Conservation (phyloP, 352 stramenopile species). For the Phytopythium cucurbitacearum region DNA sequence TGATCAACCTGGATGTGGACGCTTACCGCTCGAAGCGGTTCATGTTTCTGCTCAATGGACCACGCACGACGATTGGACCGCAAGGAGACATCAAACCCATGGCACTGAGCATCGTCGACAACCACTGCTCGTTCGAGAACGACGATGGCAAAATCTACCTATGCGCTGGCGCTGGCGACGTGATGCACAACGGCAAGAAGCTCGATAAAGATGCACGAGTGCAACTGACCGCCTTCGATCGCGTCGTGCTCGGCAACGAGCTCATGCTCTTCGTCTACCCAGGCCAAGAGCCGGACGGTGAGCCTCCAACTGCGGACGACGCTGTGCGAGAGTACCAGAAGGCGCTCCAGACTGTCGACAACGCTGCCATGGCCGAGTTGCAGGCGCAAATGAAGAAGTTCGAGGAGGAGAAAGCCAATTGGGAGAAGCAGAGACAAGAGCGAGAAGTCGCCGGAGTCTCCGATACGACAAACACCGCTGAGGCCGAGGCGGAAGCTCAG, state of each 20-base stretch:
- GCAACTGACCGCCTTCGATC: slow-evolving; percentile 58
- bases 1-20: slow-evolving; percentile 94
- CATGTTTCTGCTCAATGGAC: slow-evolving; percentile 86
- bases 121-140: slow-evolving; percentile 83
- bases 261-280: slow-evolving; percentile 83
- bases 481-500: slow-evolving; percentile 22
- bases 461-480: no score
- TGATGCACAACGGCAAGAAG: slow-evolving; percentile 85
- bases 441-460: no score
- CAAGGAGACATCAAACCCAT: slow-evolving; percentile 91
- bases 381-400: slow-evolving; percentile 89
- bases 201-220: slow-evolving; percentile 40
- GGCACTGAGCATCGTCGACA: slow-evolving; percentile 85
- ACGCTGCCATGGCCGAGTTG: slow-evolving; percentile 70
- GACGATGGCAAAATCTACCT: slow-evolving; percentile 42
- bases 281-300: slow-evolving; percentile 31
- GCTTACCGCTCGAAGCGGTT: slow-evolving; percentile 91
- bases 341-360: slow-evolving; percentile 71
- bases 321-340: slow-evolving; percentile 87
- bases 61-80: slow-evolving; percentile 37
- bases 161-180: slow-evolving; percentile 70
- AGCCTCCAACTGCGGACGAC: slow-evolving; percentile 75
- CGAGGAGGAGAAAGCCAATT: slow-evolving; percentile 84
- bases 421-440: slow-evolving; percentile 60
- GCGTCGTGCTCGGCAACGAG: slow-evolving; percentile 83